phyloP scores from a whole-genome alignment of 257 asterid genomes.

The Ajuga chamaepitys region DNA sequence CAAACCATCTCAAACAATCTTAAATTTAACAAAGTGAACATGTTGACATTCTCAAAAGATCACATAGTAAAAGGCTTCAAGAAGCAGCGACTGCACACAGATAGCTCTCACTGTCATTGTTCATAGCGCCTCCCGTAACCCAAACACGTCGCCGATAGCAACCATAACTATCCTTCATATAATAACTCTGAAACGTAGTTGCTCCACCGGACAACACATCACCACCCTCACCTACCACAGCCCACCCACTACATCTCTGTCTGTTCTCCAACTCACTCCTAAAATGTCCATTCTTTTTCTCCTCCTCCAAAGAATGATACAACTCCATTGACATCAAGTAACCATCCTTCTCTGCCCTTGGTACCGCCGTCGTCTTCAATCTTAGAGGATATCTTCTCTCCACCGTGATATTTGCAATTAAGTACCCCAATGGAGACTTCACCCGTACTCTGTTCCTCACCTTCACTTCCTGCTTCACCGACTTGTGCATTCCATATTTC shows the following conservation, averaged over 20 bases:
- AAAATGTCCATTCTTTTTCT: slow-evolving; percentile 16
- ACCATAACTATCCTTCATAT: slow-evolving; percentile 18
- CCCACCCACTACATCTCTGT: slow-evolving; percentile 57
- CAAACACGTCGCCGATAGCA: slow-evolving; percentile 44
- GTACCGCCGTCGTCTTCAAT: slow-evolving; percentile 20
- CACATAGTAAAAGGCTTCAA: no score
- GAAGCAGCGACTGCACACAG: slow-evolving; percentile 28
- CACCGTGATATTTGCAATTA: slow-evolving; percentile 1
- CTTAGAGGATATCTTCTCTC: slow-evolving; percentile 46
- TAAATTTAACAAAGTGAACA: no score
- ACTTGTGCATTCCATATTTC: slow-evolving; percentile 40
- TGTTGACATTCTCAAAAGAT: no score
- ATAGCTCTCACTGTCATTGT: slow-evolving; percentile 22
- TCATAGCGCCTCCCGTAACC: slow-evolving; percentile 37
- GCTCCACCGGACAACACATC: slow-evolving; percentile 61
- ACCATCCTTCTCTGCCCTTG: slow-evolving; percentile 25
- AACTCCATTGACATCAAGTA: slow-evolving; percentile 31
- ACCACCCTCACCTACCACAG: slow-evolving; percentile 47
- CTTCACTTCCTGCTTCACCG: slow-evolving; percentile 44
- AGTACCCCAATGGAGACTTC: slow-evolving; percentile 10
- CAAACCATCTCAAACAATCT: no score
- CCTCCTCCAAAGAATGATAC: slow-evolving; percentile 40
- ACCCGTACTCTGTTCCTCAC: slow-evolving; percentile 30
- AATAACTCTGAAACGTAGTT: slow-evolving; percentile 36
- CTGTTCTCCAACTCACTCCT: slow-evolving; percentile 26